A percentile compares a stretch with the other conserved stretches of the same genome.
phyloP scores from a whole-genome alignment of 495 filamentous ascomycete genomes.

The Penicillium bialowiezense region DNA sequence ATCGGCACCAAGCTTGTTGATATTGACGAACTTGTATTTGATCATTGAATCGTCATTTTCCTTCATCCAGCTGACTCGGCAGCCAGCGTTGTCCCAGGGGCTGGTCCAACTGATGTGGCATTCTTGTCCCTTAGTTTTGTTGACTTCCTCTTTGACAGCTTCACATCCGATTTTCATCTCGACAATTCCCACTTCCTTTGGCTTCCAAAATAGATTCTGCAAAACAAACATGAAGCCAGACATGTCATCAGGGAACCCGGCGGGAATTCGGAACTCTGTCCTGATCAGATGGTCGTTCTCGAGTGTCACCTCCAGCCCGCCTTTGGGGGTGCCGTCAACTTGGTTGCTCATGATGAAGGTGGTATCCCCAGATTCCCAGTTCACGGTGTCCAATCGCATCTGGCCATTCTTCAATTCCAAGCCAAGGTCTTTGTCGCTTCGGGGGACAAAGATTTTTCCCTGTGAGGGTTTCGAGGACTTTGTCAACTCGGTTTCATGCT shows the following conservation, averaged over 20 bases:
- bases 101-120: background rate
- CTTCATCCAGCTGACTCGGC: slow-evolving; percentile 5
- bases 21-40: background rate
- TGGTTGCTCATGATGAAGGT: background rate
- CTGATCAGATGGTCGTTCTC: background rate
- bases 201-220: background rate
- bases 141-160: background rate
- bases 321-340: background rate
- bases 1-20: background rate
- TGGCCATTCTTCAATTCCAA: background rate
- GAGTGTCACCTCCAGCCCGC: background rate
- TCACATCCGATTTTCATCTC: background rate
- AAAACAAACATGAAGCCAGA: background rate
- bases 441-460: background rate
- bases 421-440: background rate
- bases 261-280: background rate
- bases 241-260: background rate
- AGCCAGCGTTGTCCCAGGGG: background rate
- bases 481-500: too few relatives aligned
- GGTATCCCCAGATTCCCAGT: background rate
- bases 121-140: background rate
- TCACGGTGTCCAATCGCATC: background rate
- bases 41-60: background rate
- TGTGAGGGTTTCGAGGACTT: too few relatives aligned
- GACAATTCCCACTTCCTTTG: background rate